A percentile compares a stretch with the other conserved stretches of the same genome.
These are phyloP conservation scores for Flueggea neowawraea DNA, from an alignment of 441 rosid genomes.

Conservation along the genomic window DNA sequence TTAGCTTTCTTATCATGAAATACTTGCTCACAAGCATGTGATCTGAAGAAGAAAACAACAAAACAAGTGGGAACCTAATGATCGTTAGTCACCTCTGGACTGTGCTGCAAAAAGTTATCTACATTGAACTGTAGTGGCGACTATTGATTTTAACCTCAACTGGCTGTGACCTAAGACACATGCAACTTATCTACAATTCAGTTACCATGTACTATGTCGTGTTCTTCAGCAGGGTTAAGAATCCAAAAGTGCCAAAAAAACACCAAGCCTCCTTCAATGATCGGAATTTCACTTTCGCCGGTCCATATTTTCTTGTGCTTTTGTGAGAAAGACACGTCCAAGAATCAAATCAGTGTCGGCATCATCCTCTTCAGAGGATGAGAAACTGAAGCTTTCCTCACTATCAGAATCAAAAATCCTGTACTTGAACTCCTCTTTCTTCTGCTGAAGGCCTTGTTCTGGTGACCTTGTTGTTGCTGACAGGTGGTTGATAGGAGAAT, in stretches of 20 bases:
- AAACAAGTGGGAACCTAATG: too few species aligned
- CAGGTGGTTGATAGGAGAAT: slow-evolving; percentile 4
- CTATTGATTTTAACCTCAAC: too few species aligned
- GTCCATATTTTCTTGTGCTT: background rate
- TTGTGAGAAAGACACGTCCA: background rate
- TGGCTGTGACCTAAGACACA: too few species aligned
- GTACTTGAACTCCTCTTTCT: background rate
- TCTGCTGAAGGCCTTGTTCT: background rate
- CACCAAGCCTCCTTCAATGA: background rate
- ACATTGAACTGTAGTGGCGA: too few species aligned
- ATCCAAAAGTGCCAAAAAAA: background rate
- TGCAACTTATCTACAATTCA: too few species aligned
- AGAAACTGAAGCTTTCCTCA: slow-evolving; percentile 24
- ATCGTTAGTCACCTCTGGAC: too few species aligned
- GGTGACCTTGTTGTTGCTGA: slow-evolving; percentile 6
- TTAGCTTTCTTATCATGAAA: too few species aligned
- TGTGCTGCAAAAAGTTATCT: too few species aligned
- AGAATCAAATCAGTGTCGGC: slow-evolving; percentile 7
- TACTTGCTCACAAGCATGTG: too few species aligned
- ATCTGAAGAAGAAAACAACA: too few species aligned
- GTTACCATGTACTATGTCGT: too few species aligned
- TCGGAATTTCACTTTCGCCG: slow-evolving; percentile 12
- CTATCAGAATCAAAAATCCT: slow-evolving; percentile 4
- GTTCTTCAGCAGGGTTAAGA: too few species aligned
- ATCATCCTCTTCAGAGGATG: slow-evolving; percentile 12